A percentile compares a stretch with the other conserved stretches of the same genome.
These are phyloP conservation scores for Elongisporangium anandrum DNA, from an alignment of 352 stramenopile genomes.

Conservation along the genomic window DNA sequence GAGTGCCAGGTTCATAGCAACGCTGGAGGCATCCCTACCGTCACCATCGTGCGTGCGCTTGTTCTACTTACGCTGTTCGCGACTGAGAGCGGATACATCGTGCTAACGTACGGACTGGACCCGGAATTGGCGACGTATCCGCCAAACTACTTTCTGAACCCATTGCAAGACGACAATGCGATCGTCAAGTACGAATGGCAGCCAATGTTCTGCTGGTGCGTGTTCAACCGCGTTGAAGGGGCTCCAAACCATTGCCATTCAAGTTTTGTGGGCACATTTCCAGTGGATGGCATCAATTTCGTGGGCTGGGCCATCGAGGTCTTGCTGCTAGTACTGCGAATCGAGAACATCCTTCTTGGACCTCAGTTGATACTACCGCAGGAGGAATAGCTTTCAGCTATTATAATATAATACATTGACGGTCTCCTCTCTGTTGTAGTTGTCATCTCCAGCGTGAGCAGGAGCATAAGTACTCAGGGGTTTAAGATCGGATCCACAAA, in stretches of 20 bases:
- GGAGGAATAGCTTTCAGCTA: no score
- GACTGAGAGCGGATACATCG: background rate
- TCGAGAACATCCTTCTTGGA: no score
- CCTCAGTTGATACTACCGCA: no score
- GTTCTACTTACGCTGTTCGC: background rate
- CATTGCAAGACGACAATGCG: background rate
- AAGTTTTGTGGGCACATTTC: conserved; percentile 17
- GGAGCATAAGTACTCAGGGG: no score
- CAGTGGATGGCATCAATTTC: conserved; percentile 8
- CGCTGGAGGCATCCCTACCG: conserved; percentile 15
- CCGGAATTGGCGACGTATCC: background rate
- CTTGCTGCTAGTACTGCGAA: conserved; percentile 9
- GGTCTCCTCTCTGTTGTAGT: no score
- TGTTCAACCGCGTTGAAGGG: conserved; percentile 10
- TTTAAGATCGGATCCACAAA: no score
- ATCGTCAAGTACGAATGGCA: conserved; percentile 12
- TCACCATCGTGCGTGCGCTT: conserved; percentile 12
- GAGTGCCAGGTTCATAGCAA: conserved; percentile 20
- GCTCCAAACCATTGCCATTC: conserved; percentile 7
- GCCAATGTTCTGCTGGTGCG: conserved; percentile 21
- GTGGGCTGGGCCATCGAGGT: conserved; percentile 23
- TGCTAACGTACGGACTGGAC: background rate
- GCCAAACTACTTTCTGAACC: background rate
- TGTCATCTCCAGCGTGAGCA: no score
- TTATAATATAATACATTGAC: no score